Percentiles rank a stretch among this genome's conserved stretches.
phyloP scores from a whole-genome alignment of 805 yeast species.

The Hyphopichia homilentoma region DNA sequence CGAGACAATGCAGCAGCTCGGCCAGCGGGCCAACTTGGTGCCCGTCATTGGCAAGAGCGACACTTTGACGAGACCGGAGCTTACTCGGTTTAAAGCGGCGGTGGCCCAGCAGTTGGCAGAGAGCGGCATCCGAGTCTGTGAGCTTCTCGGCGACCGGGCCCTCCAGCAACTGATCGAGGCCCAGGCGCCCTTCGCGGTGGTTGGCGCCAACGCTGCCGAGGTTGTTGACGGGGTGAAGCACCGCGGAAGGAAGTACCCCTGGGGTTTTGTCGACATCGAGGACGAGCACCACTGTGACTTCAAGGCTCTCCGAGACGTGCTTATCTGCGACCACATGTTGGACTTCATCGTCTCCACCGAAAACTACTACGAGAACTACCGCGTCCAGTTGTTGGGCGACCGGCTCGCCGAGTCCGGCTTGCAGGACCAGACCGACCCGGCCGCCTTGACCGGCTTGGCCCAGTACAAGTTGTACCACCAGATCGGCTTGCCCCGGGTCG shows the following conservation, averaged over 20 bases:
- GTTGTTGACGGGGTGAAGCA: constrained; percentile 41
- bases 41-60: constrained; percentile 40
- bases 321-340: constrained; percentile 68
- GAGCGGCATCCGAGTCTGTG: constrained; percentile 28
- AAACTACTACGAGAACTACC: constrained; percentile 67
- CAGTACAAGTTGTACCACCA: constrained; percentile 37
- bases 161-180: constrained; percentile 28
- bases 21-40: constrained; percentile 32
- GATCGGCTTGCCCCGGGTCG: constrained; percentile 21
- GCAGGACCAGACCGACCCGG: constrained; percentile 22
- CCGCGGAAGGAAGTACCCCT: constrained; percentile 74
- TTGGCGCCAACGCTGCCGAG: constrained; percentile 55
- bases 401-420: constrained; percentile 28
- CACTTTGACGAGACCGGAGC: constrained; percentile 24
- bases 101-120: constrained; percentile 20
- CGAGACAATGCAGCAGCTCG: constrained; percentile 30
- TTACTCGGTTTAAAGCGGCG: constrained; percentile 18
- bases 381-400: constrained; percentile 53
- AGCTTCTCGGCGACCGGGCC: constrained; percentile 25
- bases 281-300: constrained; percentile 79
- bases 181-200: constrained; percentile 65
- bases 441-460: constrained; percentile 23
- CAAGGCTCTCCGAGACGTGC: constrained; percentile 53
- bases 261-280: constrained; percentile 89
- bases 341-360: constrained; percentile 79